phyloP scores from a whole-genome alignment of 2,329 filamentous ascomycete genomes.

The Ophiosphaerella narmari region DNA sequence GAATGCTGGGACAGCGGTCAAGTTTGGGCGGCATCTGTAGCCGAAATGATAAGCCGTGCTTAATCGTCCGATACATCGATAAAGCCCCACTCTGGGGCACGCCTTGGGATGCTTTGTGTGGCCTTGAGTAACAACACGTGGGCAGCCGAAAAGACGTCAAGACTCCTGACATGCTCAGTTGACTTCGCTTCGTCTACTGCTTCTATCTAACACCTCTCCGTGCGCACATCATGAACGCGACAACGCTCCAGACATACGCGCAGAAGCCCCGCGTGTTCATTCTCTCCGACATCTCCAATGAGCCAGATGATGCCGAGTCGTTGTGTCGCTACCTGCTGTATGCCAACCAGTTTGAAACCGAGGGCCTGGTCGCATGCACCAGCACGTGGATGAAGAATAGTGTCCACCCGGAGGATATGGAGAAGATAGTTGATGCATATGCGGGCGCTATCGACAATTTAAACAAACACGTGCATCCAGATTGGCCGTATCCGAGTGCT shows the following conservation, averaged over 20 bases:
- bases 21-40: constrained; percentile 11
- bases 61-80: constrained; percentile 15
- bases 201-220: neutral
- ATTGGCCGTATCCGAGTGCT: constrained; percentile 37
- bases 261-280: constrained; percentile 48
- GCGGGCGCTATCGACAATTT: constrained; percentile 50
- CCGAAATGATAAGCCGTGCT: constrained; percentile 25
- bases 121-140: constrained; percentile 19
- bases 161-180: neutral
- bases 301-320: constrained; percentile 47
- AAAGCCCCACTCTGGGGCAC: constrained; percentile 21
- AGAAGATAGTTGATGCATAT: constrained; percentile 43
- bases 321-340: constrained; percentile 46
- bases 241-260: constrained; percentile 31
- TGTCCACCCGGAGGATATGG: constrained; percentile 41
- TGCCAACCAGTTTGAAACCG: constrained; percentile 46
- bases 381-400: constrained; percentile 48
- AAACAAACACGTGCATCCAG: constrained; percentile 52
- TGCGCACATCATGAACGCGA: constrained; percentile 26
- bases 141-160: constrained; percentile 9
- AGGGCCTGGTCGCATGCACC: constrained; percentile 47
- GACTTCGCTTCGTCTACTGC: neutral
- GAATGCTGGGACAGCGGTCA: no score
- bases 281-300: constrained; percentile 47
- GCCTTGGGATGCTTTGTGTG: constrained; percentile 21